Evolutionary conservation across 1,284 basidiomycete genomes (phyloP), one percentile per base, ranked within the genome.

Genomic region (Ceratobasidium sp.): DNA sequence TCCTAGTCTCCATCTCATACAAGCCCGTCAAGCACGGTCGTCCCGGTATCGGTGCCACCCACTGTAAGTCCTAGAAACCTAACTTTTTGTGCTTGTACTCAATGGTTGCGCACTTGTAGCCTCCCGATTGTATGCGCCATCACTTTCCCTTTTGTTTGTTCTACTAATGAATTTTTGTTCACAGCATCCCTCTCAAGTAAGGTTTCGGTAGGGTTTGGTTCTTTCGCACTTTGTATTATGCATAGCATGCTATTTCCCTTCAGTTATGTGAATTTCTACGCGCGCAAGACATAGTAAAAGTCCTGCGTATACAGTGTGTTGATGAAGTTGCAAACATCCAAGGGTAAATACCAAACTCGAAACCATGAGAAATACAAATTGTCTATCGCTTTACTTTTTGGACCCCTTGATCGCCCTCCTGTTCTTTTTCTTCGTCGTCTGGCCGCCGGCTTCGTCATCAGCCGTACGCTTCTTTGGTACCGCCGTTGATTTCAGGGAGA

Each of bases 1-100:
- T 14, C 75, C 73, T 23, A 69, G 64, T 69, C 64, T 69, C 64
- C 23, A 69, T 69, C 36, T 69, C 64, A 23, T 69, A 59, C 55
- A 90, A 92, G 83, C 96, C 97, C 81, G 97, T 98, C 84, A 96
- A 96, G 87, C 97, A 99, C 89, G 97, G 97, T 89, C 94, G 96
- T 78, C 94, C 96, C 78, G 95, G 95, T 94, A 94, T 96, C 81
- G 96, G 96, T 90, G 95, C 95, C 76, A 96, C 92, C 77, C 93
- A 94, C 86, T 88, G 77, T 79, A 73, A 67, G 79, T 77, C 30
- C n/a, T n/a, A 6, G 14, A 3, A 53, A 53, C 28, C 55, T 41
- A 57, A 34, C 83, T 85, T 79, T 81, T 84, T 81, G 48, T 61
- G 45, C 48, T 61, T 60, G 60, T 73, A 61, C 62, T 41, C 55